Base-by-base conservation (phyloP, 805 yeast species). In the Kluyveromyces lactis region DNA sequence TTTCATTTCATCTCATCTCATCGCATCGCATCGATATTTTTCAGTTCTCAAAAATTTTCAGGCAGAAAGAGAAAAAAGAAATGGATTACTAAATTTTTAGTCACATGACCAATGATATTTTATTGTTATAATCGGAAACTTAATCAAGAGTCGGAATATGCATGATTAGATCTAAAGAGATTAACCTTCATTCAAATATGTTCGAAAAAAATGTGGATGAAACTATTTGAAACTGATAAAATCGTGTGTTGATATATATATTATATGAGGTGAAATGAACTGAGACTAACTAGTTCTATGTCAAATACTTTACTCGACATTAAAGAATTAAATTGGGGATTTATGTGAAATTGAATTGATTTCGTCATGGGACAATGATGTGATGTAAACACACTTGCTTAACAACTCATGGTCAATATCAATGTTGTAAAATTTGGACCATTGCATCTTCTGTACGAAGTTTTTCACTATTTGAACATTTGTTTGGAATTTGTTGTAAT, bases 301-400 rank as follows among this genome's bases (percentile, higher is more conserved):
- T 28, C 8, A 10, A 15, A 28, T 5, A 28, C 8, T 28, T 7
- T 28, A 28, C 31, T 10, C 31, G 6, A 28, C 31, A 10, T 7
- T 15, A 10, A 11, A 28, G 18, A 28, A 28, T 21, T 21, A 21
- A 21, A 21, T 21, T 21, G 24, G 24, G 24, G 24, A 21, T 21
- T 21, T 27, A 19, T 30, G 12, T 9, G 33, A 15, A 16, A 30
- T 15, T 6, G 6, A 5, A 18, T 30, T 53, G 79, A 81, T 79
- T 56, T 86, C 95, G 18, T 77, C 82, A 47, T 79, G 86, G 29
- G 80, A 75, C 38, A 85, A 63, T 5, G 87, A 71, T 47, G 79
- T 78, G 46, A 87, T 75, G 61, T 87, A 87, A 26, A 87, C 71
- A 60, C 97, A 89, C 56, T 81, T 86, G 40, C 95, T 79, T 45